Percentiles rank a stretch among this genome's conserved stretches.
These are phyloP conservation scores for Scedosporium minutisporum DNA, from an alignment of 2,329 filamentous ascomycete species.

Conservation along the genomic window DNA sequence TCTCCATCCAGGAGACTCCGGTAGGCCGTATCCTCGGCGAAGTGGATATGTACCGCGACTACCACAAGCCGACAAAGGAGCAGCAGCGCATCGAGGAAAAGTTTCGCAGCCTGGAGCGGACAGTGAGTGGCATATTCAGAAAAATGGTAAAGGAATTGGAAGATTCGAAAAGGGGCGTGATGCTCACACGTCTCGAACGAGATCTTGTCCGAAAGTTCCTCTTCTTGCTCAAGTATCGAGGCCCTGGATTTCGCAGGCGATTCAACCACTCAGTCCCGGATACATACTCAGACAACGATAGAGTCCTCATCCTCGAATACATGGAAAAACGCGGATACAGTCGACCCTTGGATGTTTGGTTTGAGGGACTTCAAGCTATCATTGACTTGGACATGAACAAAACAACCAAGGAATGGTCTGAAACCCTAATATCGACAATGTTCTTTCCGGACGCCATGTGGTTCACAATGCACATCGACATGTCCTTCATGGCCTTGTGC, in stretches of 20 bases:
- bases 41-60: constrained; percentile 18
- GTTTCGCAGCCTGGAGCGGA: constrained; percentile 15
- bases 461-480: constrained; percentile 14
- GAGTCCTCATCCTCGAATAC: constrained; percentile 12
- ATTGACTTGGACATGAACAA: constrained; percentile 19
- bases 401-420: constrained; percentile 11
- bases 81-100: constrained; percentile 16
- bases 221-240: constrained; percentile 35
- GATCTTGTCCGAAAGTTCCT: constrained; percentile 33
- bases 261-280: constrained; percentile 23
- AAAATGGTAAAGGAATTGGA: not conserved
- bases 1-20: constrained; percentile 12
- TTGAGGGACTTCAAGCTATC: constrained; percentile 16
- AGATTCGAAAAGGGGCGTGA: constrained; percentile 11
- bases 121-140: constrained; percentile 24
- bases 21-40: constrained; percentile 15
- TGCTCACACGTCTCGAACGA: constrained; percentile 20
- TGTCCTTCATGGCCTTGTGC: constrained; percentile 19
- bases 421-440: constrained; percentile 12
- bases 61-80: constrained; percentile 7
- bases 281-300: constrained; percentile 21
- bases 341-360: constrained; percentile 19
- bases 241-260: constrained; percentile 21
- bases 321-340: constrained; percentile 15
- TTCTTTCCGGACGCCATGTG: constrained; percentile 16